phyloP scores from a whole-genome alignment of 2,329 filamentous ascomycete species.

The Colletotrichum sansevieriae region DNA sequence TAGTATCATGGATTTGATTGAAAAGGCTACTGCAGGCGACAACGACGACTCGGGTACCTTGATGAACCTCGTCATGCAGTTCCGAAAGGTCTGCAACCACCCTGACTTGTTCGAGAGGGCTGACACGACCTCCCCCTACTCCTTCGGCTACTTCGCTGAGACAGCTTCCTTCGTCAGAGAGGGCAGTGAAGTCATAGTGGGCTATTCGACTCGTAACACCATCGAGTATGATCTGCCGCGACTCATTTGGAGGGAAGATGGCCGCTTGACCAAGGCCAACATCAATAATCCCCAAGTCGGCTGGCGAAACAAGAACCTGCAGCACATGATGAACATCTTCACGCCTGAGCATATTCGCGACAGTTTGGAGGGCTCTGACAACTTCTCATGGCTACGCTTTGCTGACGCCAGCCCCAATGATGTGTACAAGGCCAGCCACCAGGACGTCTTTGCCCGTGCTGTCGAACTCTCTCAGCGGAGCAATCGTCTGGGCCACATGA shows the following conservation, averaged over 20 bases:
- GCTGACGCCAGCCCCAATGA: constrained; percentile 82
- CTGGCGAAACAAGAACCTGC: constrained; percentile 82
- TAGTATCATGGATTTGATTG: constrained; percentile 97
- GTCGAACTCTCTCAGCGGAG: constrained; percentile 67
- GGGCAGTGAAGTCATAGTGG: constrained; percentile 81
- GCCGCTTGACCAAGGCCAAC: constrained; percentile 80
- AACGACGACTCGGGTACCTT: constrained; percentile 95
- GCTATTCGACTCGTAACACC: constrained; percentile 87
- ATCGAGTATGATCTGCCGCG: constrained; percentile 89
- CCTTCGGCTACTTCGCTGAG: constrained; percentile 89
- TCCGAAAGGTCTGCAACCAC: constrained; percentile 99
- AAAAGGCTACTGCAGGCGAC: constrained; percentile 94
- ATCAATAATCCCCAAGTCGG: constrained; percentile 81
- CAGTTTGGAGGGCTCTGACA: constrained; percentile 70
- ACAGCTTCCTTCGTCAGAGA: constrained; percentile 96
- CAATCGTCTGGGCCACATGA: constrained; percentile 74
- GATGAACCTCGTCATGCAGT: constrained; percentile 99
- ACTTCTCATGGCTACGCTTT: constrained; percentile 93
- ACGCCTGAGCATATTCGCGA: constrained; percentile 80
- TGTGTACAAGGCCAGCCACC: constrained; percentile 76
- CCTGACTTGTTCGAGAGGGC: constrained; percentile 96
- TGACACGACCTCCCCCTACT: constrained; percentile 88
- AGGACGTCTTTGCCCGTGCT: constrained; percentile 80
- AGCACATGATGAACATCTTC: constrained; percentile 92
- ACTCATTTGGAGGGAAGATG: constrained; percentile 84